Percentiles rank a stretch among this genome's conserved stretches.
These are phyloP conservation scores for Trichoderma erinaceum DNA, from an alignment of 495 filamentous ascomycete species.

Conservation along the genomic window DNA sequence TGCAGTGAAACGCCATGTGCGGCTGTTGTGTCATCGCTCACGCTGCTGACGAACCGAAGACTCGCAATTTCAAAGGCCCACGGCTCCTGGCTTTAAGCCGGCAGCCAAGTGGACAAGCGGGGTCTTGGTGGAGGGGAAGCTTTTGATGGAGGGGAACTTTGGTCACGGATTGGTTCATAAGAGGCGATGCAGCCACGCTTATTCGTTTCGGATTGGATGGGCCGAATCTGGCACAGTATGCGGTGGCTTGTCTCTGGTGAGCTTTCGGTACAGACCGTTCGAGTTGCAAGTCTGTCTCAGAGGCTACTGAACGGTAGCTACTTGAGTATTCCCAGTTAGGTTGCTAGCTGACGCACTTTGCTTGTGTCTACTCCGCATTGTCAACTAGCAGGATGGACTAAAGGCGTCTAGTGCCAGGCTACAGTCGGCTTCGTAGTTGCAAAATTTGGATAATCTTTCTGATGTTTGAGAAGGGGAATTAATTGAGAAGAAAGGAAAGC, in stretches of 20 bases:
- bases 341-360: too few relatives aligned
- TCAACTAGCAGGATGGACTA: too few relatives aligned
- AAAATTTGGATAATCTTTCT: too few relatives aligned
- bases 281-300: too few relatives aligned
- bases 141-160: not conserved
- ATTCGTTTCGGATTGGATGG: not conserved
- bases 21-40: constrained; percentile 8
- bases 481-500: too few relatives aligned
- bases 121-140: constrained; percentile 9
- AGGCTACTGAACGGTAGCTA: too few relatives aligned
- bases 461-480: too few relatives aligned
- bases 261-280: not conserved
- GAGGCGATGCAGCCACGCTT: not conserved
- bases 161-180: not conserved
- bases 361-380: too few relatives aligned
- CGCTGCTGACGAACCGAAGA: not conserved
- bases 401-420: too few relatives aligned
- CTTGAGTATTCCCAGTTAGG: too few relatives aligned
- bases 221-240: not conserved
- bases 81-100: not conserved
- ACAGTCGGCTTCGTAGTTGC: too few relatives aligned
- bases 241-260: not conserved
- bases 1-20: not conserved
- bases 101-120: constrained; percentile 5
- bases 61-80: constrained; percentile 10